Percentiles rank a stretch among this genome's conserved stretches.
Conservation (phyloP, 768 basidiomycete species). For the Chalciporus pseudorubinellus region DNA sequence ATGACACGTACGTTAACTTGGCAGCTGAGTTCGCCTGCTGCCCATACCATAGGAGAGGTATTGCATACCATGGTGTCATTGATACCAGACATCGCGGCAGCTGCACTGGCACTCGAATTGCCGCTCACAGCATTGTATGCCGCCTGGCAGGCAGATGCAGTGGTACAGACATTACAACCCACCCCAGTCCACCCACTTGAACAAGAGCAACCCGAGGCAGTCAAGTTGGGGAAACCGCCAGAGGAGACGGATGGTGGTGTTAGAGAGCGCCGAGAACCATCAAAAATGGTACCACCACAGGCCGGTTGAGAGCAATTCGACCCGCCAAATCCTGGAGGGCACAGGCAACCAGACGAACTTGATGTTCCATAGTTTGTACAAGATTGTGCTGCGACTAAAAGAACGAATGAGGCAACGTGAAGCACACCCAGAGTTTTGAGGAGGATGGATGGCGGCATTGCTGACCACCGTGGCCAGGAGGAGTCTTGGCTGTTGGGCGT, state of each 20-base stretch:
- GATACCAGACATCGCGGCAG: conserved; percentile 30
- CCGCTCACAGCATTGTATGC: conserved; percentile 49
- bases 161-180: conserved; percentile 79
- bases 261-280: conserved; percentile 59
- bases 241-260: conserved; percentile 36
- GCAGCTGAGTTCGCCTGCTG: conserved; percentile 83
- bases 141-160: conserved; percentile 61
- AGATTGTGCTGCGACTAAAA: conserved; percentile 22
- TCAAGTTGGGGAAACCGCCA: conserved; percentile 61
- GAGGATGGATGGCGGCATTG: conserved; percentile 10
- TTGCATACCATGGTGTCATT: conserved; percentile 79
- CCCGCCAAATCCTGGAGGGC: conserved; percentile 82
- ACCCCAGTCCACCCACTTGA: conserved; percentile 71
- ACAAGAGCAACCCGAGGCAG: conserved; percentile 66
- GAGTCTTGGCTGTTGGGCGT: not conserved
- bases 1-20: conserved; percentile 63
- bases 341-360: conserved; percentile 48
- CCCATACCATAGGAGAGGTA: conserved; percentile 64
- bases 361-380: conserved; percentile 28
- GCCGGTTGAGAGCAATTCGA: conserved; percentile 62
- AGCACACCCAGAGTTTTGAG: conserved; percentile 8
- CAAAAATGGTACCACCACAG: conserved; percentile 82
- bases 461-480: not conserved
- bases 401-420: conserved; percentile 7
- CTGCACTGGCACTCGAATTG: conserved; percentile 32